These are phyloP conservation scores for Backusella tuberculispora DNA, from an alignment of 192 early-diverging fungal species.

Conservation along the genomic window DNA sequence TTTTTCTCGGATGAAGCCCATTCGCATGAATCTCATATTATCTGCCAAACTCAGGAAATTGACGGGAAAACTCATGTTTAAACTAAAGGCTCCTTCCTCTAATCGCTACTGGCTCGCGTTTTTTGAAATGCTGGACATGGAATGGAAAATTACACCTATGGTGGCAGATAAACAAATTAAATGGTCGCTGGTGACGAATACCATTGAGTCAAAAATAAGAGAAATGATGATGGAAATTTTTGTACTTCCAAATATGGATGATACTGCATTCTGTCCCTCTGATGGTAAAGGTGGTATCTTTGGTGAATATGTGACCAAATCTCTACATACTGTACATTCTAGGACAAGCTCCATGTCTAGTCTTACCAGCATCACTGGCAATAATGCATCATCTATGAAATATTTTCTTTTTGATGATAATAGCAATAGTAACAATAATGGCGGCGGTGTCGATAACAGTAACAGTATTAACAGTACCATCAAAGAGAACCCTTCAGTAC, in stretches of 20 bases:
- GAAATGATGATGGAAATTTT: constrained; percentile 79
- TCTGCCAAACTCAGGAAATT: constrained; percentile 74
- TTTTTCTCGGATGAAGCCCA: constrained; percentile 45
- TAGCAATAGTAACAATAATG: background rate
- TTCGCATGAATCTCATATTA: constrained; percentile 81
- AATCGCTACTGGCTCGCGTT: constrained; percentile 92
- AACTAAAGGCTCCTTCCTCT: constrained; percentile 80
- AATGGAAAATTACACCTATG: constrained; percentile 75
- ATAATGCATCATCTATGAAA: background rate
- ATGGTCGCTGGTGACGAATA: constrained; percentile 74
- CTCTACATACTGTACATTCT: background rate
- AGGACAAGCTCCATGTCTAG: background rate
- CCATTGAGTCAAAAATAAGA: constrained; percentile 83
- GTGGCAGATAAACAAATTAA: constrained; percentile 83
- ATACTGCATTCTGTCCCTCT: constrained; percentile 80
- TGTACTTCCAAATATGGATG: constrained; percentile 92
- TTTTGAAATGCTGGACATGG: constrained; percentile 75
- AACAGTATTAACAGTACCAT: background rate
- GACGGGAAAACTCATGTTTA: constrained; percentile 76
- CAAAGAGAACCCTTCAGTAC: background rate
- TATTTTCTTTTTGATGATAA: background rate
- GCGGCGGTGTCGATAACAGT: too few relatives aligned
- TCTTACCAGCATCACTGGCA: background rate
- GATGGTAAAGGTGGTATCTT: constrained; percentile 60
- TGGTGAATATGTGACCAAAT: constrained; percentile 11